Base-by-base conservation (phyloP, 2,329 filamentous ascomycete species). In the Paracoccidioides lutzii region DNA sequence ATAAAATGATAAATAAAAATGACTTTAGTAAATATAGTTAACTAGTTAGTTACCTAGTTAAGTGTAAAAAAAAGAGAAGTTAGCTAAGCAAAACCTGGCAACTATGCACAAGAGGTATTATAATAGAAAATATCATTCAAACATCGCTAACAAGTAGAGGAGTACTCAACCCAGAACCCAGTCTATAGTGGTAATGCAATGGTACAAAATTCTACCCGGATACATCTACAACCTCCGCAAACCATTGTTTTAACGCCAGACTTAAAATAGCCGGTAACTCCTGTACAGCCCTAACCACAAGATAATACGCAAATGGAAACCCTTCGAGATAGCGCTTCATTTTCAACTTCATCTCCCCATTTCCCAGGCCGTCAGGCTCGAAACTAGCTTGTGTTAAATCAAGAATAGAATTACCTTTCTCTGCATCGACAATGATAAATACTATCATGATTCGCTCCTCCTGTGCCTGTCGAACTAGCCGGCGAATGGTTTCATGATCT, bases 371-470 rank as follows among this genome's bases (percentile, higher is more conserved):
- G 65, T 88, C 84, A 57, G 79, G 80, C 60, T 85, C 81, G 66
- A 97, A 96, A 67, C 83, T 83, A 41, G 90, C 91, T 71, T 90
- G 85, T 69, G 90, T 89, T 64, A 97, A 78, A 68, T 96, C 90
- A 65, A 97, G 73, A 59, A 98, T 94, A 0, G 73, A 75, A 58
- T 69, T 75, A 42, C 74, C 71, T 57, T 72, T 71, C 28, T 76
- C 66, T 46, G 81, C 77, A 74, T 98, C 93, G 66, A 98, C 89
- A 65, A 99, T 87, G 64, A 98, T 88, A 69, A 98, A 99, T 5
- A 98, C 91, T 60, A 97, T 84, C 88, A 98, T 96, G 67, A 99
- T 94, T 14, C 90, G 80, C 72, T 96, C 88, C 70, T 96, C 90
- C 65, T 90, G 83, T 0, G 93, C 91, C 71, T 91, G 85, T 8